A percentile compares a stretch with the other conserved stretches of the same genome.
These are phyloP conservation scores for Panicum virgatum DNA, from an alignment of 202 grass and related monocot species.

Conservation along the genomic window DNA sequence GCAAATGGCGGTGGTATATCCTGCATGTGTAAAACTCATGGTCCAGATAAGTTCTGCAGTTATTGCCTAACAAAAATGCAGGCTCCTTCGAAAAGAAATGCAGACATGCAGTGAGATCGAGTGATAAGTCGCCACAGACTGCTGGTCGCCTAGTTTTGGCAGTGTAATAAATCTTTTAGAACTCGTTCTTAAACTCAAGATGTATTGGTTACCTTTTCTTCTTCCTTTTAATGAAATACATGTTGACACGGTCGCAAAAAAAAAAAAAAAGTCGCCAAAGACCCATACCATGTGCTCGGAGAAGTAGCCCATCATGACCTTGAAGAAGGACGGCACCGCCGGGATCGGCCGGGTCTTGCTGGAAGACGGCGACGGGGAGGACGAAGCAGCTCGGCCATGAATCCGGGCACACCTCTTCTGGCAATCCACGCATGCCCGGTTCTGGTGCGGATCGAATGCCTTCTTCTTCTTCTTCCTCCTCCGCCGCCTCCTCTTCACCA, in stretches of 20 bases:
- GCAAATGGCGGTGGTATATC: slow-evolving; percentile 56
- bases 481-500: slow-evolving; percentile 9
- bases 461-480: slow-evolving; percentile 42
- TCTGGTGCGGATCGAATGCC: slow-evolving; percentile 22
- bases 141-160: no score
- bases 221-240: no score
- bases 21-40: slow-evolving; percentile 33
- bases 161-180: no score
- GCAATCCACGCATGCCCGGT: slow-evolving; percentile 53
- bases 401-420: slow-evolving; percentile 34
- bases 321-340: slow-evolving; percentile 58
- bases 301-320: slow-evolving; percentile 76
- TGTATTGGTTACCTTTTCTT: no score
- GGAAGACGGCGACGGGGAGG: neutral
- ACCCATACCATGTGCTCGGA: slow-evolving; percentile 48
- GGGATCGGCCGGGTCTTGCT: neutral
- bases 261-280: neutral
- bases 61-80: neutral
- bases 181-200: no score
- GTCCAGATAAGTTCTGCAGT: neutral
- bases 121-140: neutral
- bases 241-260: no score
- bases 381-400: slow-evolving; percentile 33
- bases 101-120: neutral
- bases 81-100: neutral